A percentile compares a stretch with the other conserved stretches of the same genome.
These are phyloP conservation scores for Malassezia equina DNA, from an alignment of 1,284 basidiomycete species.

Conservation along the genomic window DNA sequence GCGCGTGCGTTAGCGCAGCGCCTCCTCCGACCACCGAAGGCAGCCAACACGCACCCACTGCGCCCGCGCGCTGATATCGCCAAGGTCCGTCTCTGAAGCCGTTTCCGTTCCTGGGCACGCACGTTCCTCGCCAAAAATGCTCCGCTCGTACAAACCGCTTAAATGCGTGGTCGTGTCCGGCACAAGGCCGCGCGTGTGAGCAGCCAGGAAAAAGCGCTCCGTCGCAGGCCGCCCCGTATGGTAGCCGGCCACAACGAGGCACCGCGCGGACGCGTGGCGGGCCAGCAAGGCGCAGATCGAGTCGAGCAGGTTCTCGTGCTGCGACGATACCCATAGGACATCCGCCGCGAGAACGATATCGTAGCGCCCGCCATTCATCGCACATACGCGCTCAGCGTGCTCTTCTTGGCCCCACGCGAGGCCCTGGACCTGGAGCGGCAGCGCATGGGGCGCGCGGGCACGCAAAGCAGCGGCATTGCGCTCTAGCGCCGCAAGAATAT, in stretches of 20 bases:
- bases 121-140: conserved; percentile 20
- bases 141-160: conserved; percentile 30
- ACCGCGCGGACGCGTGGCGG: conserved; percentile 17
- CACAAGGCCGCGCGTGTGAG: conserved; percentile 14
- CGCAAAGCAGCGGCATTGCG: conserved; percentile 1
- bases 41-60: conserved; percentile 36
- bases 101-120: conserved; percentile 11
- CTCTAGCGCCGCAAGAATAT: conserved; percentile 8
- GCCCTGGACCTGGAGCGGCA: conserved; percentile 3
- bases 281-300: conserved; percentile 30
- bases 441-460: not conserved
- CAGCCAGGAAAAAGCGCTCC: conserved; percentile 25
- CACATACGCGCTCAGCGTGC: conserved; percentile 2
- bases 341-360: conserved; percentile 36
- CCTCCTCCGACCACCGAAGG: conserved; percentile 21
- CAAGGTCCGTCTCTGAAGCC: conserved; percentile 31
- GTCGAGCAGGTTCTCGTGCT: conserved; percentile 28
- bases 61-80: conserved; percentile 32
- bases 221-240: conserved; percentile 40
- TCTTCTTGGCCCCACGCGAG: conserved; percentile 14
- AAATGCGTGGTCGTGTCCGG: conserved; percentile 21
- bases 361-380: conserved; percentile 13
- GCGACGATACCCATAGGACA: conserved; percentile 43
- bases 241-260: conserved; percentile 35
- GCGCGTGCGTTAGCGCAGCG: not conserved